phyloP scores from a whole-genome alignment of 805 yeast species.

The Candida methanosorbosa region DNA sequence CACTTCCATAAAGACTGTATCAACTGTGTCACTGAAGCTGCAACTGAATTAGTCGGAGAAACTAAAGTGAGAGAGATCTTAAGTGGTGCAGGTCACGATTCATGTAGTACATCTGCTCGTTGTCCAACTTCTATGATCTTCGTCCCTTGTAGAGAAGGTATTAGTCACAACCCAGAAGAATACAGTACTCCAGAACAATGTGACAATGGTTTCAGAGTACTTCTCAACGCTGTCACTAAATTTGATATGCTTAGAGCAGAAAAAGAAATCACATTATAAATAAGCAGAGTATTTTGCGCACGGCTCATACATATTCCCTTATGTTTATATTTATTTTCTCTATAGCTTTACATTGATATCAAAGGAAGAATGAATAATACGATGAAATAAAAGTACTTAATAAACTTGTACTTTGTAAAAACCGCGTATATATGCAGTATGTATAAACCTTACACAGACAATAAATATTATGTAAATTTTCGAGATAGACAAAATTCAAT shows the following conservation, averaged over 20 bases:
- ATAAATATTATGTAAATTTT: too few relatives aligned
- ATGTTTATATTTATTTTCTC: too few relatives aligned
- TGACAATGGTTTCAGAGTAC: conserved; percentile 49
- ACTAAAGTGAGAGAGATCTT: conserved; percentile 36
- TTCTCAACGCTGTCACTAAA: conserved; percentile 38
- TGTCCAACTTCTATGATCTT: conserved; percentile 71
- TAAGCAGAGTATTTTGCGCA: background rate
- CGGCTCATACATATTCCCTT: too few relatives aligned
- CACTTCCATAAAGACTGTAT: conserved; percentile 46
- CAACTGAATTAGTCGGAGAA: conserved; percentile 38
- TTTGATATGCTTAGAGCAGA: conserved; percentile 10
- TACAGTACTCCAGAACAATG: conserved; percentile 57
- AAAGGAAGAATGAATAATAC: too few relatives aligned
- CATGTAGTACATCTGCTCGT: conserved; percentile 45
- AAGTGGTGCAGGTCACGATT: conserved; percentile 73
- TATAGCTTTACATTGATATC: too few relatives aligned
- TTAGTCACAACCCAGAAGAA: conserved; percentile 61
- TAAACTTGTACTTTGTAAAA: too few relatives aligned
- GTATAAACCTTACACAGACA: too few relatives aligned
- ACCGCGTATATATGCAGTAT: too few relatives aligned
- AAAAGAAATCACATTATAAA: background rate
- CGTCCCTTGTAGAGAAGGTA: conserved; percentile 59
- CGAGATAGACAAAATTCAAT: too few relatives aligned
- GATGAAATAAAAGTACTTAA: too few relatives aligned
- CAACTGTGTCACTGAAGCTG: conserved; percentile 42